phyloP scores from a whole-genome alignment of 1,284 basidiomycete genomes.

The Thecaphora thlaspeos region DNA sequence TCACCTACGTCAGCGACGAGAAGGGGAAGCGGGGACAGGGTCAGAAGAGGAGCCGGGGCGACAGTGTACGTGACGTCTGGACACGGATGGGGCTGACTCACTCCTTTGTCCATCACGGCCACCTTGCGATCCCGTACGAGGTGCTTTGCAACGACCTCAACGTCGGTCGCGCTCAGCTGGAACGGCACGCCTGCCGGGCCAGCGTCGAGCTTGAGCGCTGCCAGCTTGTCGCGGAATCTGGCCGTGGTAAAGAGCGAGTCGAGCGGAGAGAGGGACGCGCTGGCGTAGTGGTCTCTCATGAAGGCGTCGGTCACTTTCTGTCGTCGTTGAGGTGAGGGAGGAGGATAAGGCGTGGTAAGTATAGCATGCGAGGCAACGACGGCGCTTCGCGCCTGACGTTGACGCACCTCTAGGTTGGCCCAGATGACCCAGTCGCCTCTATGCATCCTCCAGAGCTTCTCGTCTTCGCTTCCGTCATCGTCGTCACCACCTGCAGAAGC shows the following conservation, averaged over 20 bases:
- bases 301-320: slow-evolving; percentile 6
- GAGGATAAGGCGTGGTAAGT: slow-evolving; percentile 59
- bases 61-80: background rate
- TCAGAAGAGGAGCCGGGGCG: too few species aligned
- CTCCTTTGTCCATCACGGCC: slow-evolving; percentile 68
- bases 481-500: slow-evolving; percentile 62
- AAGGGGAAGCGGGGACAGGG: too few species aligned
- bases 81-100: slow-evolving; percentile 57
- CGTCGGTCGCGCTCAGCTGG: slow-evolving; percentile 65
- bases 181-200: background rate
- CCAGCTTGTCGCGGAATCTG: slow-evolving; percentile 9
- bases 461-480: slow-evolving; percentile 64
- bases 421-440: slow-evolving; percentile 75
- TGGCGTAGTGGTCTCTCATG: slow-evolving; percentile 8
- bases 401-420: slow-evolving; percentile 65
- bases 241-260: slow-evolving; percentile 14
- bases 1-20: slow-evolving; percentile 6
- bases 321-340: too few species aligned
- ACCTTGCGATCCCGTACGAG: slow-evolving; percentile 72
- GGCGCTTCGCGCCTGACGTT: too few species aligned
- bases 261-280: slow-evolving; percentile 23
- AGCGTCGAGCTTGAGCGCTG: background rate
- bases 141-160: slow-evolving; percentile 71
- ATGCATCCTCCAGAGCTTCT: slow-evolving; percentile 48
- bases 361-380: too few species aligned